These are phyloP conservation scores for Trichoderma sp. DNA, from an alignment of 2,329 filamentous ascomycete species.

Conservation along the genomic window DNA sequence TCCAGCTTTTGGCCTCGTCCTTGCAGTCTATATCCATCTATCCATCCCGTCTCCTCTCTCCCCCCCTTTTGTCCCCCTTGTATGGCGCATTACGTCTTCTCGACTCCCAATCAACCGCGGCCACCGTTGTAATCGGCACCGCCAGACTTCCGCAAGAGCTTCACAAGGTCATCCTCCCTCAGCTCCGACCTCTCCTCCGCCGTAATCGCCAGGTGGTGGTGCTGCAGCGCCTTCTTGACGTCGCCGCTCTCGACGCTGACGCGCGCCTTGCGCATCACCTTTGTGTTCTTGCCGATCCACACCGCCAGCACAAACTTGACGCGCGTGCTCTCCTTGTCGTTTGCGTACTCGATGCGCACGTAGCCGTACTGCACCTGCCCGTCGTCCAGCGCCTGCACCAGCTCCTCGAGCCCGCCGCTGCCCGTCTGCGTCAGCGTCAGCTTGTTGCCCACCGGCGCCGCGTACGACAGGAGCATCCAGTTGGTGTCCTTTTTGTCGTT, in stretches of 20 bases:
- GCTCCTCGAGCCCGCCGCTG: conserved; percentile 61
- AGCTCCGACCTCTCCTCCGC: conserved; percentile 63
- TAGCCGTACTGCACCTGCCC: conserved; percentile 67
- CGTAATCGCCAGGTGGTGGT: conserved; percentile 67
- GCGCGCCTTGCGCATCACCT: conserved; percentile 70
- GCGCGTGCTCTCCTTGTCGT: conserved; percentile 68
- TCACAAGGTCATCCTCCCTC: conserved; percentile 62
- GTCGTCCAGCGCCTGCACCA: conserved; percentile 59
- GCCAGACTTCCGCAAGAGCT: conserved; percentile 64
- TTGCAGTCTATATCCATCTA: conserved; percentile 8
- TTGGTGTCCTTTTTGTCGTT: conserved; percentile 66
- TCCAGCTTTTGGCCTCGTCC: conserved; percentile 11
- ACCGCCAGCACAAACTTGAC: conserved; percentile 70
- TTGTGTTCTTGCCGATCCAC: conserved; percentile 67
- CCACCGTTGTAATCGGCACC: conserved; percentile 73
- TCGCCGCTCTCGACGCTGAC: conserved; percentile 68
- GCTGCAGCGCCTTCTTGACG: conserved; percentile 64
- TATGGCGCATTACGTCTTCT: not conserved
- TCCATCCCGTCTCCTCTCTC: not conserved
- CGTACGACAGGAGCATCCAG: conserved; percentile 69
- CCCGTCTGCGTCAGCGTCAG: conserved; percentile 61
- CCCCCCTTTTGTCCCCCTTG: too few species aligned
- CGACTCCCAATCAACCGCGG: conserved; percentile 47
- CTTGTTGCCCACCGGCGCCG: conserved; percentile 56
- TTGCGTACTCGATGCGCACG: conserved; percentile 68